Base-by-base conservation (phyloP, 1,139 yeast species). In the Debaryomyces psychrophilus region DNA sequence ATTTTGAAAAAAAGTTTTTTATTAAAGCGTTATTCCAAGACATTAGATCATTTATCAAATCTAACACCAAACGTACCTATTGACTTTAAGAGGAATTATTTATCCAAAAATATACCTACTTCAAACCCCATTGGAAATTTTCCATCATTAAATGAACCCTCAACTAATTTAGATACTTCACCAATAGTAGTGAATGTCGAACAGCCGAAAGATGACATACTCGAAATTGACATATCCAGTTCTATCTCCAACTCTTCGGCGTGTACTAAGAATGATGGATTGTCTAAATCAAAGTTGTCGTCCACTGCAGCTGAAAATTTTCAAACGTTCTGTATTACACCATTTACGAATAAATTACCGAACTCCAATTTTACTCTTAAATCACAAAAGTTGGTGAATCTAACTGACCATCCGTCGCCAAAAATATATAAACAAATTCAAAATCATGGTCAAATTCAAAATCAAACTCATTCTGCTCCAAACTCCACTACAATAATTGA, bases 281-380 rank as follows among this genome's bases (percentile, higher is more conserved):
- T 28, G 18, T 38, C 31, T 28, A 38, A 27, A 28, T 27, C 41
- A 18, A 38, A 27, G 9, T 15, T 38, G 11, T 38, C 41, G 11
- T 65, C 77, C 14, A 75, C 79, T 8, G 81, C 81, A 5, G 72
- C 77, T 4, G 79, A 77, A 49, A 82, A 82, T 55, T 82, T 82
- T 55, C 83, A 81, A 55, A 77, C 69, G 47, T 81, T 78, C 50
- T 77, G 82, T 50, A 64, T 68, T 48, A 69, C 63, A 44, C 72
- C 72, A 22, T 74, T 69, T 55, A 67, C 64, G 44, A 68, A 69
- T 44, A 64, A 49, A 46, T 48, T 46, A 31, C 54, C 51, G 14
- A 46, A 17, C 33, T 34, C 37, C 43, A 41, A 48, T 29, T 22
- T 35, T 25, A 26, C 36, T 25, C 31, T 47, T 6, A 36, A 29